phyloP scores from a whole-genome alignment of 257 asterid genomes.

The Perilla frutescens region DNA sequence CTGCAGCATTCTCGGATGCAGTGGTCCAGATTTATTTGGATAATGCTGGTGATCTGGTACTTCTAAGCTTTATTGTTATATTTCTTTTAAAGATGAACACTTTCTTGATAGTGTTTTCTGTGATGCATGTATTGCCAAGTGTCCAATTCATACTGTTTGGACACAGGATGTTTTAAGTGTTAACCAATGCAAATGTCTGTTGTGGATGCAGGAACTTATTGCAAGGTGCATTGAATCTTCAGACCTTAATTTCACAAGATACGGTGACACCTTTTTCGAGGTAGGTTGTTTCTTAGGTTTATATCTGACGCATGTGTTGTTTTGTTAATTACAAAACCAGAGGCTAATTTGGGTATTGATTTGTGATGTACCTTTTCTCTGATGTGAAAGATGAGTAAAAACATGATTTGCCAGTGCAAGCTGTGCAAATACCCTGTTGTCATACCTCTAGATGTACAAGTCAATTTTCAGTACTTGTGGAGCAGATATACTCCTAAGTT shows the following conservation, averaged over 20 bases:
- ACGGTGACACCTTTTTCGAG: constrained; percentile 97
- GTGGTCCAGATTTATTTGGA: constrained; percentile 99
- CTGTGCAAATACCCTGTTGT: neutral
- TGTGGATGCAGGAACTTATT: constrained; percentile 75
- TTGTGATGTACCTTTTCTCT: neutral
- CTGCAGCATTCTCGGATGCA: constrained; percentile 99
- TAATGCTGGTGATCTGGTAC: constrained; percentile 99
- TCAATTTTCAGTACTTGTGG: neutral
- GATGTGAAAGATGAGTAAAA: neutral
- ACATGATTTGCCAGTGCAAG: neutral
- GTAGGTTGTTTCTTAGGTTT: constrained; percentile 37
- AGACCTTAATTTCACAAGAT: constrained; percentile 88
- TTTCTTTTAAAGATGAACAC: neutral
- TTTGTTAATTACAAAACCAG: neutral
- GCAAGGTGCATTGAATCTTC: constrained; percentile 83
- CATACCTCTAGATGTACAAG: neutral
- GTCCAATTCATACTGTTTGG: neutral
- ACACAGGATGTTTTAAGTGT: constrained; percentile 18
- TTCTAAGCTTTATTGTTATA: neutral
- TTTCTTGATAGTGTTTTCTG: constrained; percentile 8
- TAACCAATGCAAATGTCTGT: constrained; percentile 25
- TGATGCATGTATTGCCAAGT: constrained; percentile 19
- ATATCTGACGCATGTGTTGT: neutral
- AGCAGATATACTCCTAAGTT: neutral
- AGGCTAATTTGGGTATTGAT: constrained; percentile 13